Percentiles rank a stretch among this genome's conserved stretches.
Conservation (phyloP, 164 flowering plant genomes). For the Buxus sempervirens region DNA sequence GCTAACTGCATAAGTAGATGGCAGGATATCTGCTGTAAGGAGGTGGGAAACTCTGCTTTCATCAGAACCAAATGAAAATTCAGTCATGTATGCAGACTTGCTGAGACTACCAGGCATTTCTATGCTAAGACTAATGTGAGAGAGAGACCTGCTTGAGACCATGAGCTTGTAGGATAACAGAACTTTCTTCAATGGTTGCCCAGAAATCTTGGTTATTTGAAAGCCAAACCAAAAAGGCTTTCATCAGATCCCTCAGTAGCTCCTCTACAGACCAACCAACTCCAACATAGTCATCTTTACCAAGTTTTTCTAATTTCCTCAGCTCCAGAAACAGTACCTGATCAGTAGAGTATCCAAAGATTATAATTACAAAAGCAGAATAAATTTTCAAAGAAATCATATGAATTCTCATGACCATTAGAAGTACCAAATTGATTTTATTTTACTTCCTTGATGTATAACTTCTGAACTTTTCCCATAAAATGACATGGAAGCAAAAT, state of each 20-base stretch:
- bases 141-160: conserved; percentile 41
- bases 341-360: conserved; percentile 9
- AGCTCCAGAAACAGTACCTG: conserved; percentile 57
- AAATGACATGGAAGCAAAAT: background rate
- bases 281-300: conserved; percentile 37
- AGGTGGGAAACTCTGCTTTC: background rate
- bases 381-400: background rate
- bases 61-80: background rate
- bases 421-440: background rate
- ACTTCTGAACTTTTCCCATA: background rate
- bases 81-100: too few species aligned
- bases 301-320: conserved; percentile 41
- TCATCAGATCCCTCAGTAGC: conserved; percentile 43
- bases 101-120: too few species aligned
- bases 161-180: conserved; percentile 15
- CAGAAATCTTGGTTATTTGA: conserved; percentile 34
- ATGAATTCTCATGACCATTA: background rate
- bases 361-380: conserved; percentile 8
- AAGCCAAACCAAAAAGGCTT: conserved; percentile 40
- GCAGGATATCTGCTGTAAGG: background rate
- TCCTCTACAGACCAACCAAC: conserved; percentile 38
- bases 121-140: too few species aligned
- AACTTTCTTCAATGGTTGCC: conserved; percentile 22
- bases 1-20: background rate
- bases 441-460: background rate